Percentiles rank a stretch among this genome's conserved stretches.
Conservation (phyloP, 331 rosid species). For the Erythrophleum ivorense region DNA sequence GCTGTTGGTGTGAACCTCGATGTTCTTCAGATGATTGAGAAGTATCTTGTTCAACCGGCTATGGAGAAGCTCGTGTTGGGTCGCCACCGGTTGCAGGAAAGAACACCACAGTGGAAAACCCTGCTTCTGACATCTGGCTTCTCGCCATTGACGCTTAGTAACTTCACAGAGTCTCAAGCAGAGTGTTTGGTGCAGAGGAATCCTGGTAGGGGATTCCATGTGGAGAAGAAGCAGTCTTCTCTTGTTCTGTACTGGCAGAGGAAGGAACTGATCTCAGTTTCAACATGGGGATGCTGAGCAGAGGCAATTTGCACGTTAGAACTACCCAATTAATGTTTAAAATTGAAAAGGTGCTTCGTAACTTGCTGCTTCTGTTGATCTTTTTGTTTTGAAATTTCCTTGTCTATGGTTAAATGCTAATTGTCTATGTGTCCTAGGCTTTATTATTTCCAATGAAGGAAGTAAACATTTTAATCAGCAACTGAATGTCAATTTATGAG, state of each 20-base stretch:
- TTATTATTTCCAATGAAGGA: conserved; percentile 58
- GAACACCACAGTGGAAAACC: conserved; percentile 64
- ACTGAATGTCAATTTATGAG: conserved; percentile 64
- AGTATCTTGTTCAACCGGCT: conserved; percentile 72
- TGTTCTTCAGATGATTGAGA: conserved; percentile 72
- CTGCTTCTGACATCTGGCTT: conserved; percentile 68
- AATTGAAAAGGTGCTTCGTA: conserved; percentile 65
- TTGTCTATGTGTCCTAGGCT: conserved; percentile 69
- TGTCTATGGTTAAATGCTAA: conserved; percentile 62
- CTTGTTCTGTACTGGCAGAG: conserved; percentile 85
- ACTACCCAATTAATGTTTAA: conserved; percentile 45
- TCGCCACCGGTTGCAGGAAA: conserved; percentile 49
- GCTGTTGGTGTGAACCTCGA: conserved; percentile 69
- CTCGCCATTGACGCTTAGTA: conserved; percentile 64
- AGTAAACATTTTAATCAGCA: conserved; percentile 54
- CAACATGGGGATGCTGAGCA: conserved; percentile 84
- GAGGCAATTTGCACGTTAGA: conserved; percentile 44
- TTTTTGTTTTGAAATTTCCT: conserved; percentile 42
- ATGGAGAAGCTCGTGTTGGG: conserved; percentile 70
- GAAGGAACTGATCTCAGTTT: conserved; percentile 74
- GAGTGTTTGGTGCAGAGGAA: conserved; percentile 74
- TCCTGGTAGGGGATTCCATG: conserved; percentile 66
- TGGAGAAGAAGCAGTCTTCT: conserved; percentile 77
- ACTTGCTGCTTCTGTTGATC: conserved; percentile 55
- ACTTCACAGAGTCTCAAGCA: conserved; percentile 73